Base-by-base conservation (phyloP, 1,139 yeast species). In the Saccharomyces hybrid region DNA sequence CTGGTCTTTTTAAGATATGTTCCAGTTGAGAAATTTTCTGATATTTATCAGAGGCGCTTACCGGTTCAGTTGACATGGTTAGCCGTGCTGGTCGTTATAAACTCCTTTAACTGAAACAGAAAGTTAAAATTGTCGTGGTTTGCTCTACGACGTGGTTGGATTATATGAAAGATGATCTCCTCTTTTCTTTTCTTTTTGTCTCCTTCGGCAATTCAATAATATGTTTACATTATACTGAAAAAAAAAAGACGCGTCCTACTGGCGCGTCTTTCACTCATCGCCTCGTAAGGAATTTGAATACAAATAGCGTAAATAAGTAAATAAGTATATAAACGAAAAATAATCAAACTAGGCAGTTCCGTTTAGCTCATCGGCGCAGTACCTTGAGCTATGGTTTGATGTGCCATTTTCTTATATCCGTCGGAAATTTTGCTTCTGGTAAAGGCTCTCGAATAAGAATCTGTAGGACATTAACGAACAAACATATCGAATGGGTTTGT, bases 1-100 rank as follows among this genome's bases (percentile, higher is more conserved):
- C 99, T 0, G 99, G 99, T 72, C 99, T 86, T 71, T 90, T 90
- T 67, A 95, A 77, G 58, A 95, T 93, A 78, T 95, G 99, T 68
- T 95, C 98, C 64, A 95, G 77, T 72, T 91, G 99, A 3, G 97
- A 85, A 54, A 95, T 82, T 73, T 88, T 88, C 71, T 93, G 98
- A 72, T 95, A 95, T 64, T 88, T 93, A 52, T 86, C 87, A 7
- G 97, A 86, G 11, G 84, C 85, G 47, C 77, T 70, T 59, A 77
- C 76, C 32, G 54, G 52, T 32, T 60, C 65, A 41, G 52, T 57
- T 9, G 61, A 50, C 67, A 63, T 64, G 8, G 7, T 31, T 38
- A 9, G 44, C 44, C 26, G 44, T 38, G 6, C 26, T 34, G 7
- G 3, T 38, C 26, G 5, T 6, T 16, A 23, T 38, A 3, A 8